Conservation (phyloP, 2,329 filamentous ascomycete genomes). For the Beauveria pseudobassiana region DNA sequence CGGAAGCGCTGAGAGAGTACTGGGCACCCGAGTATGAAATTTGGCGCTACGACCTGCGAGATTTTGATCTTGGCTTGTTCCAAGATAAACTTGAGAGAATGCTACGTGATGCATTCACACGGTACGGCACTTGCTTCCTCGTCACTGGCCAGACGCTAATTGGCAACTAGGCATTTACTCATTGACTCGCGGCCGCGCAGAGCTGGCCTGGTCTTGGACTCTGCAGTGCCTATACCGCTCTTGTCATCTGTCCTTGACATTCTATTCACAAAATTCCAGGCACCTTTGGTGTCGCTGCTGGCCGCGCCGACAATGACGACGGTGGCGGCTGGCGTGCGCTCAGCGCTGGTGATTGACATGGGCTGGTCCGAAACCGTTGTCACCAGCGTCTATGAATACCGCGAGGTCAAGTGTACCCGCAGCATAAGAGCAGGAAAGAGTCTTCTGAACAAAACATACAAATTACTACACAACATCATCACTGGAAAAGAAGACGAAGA, state of each 20-base stretch:
- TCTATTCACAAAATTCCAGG: constrained; percentile 73
- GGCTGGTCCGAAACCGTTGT: constrained; percentile 88
- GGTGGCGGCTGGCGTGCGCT: constrained; percentile 74
- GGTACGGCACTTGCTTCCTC: constrained; percentile 45
- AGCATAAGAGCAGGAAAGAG: constrained; percentile 68
- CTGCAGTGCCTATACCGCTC: constrained; percentile 68
- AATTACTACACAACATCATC: constrained; percentile 40
- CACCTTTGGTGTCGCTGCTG: constrained; percentile 72
- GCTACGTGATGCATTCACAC: constrained; percentile 73
- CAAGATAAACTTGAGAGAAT: constrained; percentile 81
- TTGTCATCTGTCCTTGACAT: constrained; percentile 69
- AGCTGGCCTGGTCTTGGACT: constrained; percentile 68
- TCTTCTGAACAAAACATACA: constrained; percentile 63
- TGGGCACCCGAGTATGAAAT: constrained; percentile 66
- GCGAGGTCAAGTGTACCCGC: constrained; percentile 64
- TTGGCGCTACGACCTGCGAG: constrained; percentile 68
- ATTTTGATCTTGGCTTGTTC: constrained; percentile 69
- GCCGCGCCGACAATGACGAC: constrained; percentile 67
- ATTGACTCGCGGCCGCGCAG: constrained; percentile 71
- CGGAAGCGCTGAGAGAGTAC: constrained; percentile 34
- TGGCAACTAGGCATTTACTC: constrained; percentile 45
- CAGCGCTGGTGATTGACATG: constrained; percentile 80
- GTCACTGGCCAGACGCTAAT: not conserved
- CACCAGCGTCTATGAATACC: constrained; percentile 84
- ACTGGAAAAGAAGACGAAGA: constrained; percentile 23